A percentile compares a stretch with the other conserved stretches of the same genome.
Evolutionary conservation across 805 yeast genomes (phyloP).

Genomic region (Pichia nanzhaoensis): DNA sequence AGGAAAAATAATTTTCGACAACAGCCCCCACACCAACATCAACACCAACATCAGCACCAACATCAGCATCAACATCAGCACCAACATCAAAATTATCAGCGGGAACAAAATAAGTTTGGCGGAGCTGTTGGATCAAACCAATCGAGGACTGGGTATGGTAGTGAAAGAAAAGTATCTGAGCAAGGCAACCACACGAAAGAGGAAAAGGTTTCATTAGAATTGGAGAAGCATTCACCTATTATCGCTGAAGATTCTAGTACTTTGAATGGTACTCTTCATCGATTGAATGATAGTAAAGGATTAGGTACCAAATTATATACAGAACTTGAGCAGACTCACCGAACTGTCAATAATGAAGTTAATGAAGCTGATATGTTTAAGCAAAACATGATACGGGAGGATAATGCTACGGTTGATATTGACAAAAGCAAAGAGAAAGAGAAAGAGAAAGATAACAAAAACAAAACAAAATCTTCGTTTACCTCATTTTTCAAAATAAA

Average conservation of each 20-base stretch:
- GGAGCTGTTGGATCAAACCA: neutral
- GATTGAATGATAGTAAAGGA: neutral
- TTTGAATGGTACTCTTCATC: neutral
- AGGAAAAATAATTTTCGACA: neutral
- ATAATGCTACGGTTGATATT: neutral
- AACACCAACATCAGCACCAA: too few species aligned
- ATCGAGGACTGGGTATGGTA: constrained; percentile 4
- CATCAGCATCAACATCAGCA: too few species aligned
- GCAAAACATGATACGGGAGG: too few species aligned
- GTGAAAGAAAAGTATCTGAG: neutral
- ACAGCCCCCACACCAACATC: neutral
- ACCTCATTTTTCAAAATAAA: constrained; percentile 16
- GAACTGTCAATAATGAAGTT: too few species aligned
- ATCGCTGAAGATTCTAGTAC: neutral
- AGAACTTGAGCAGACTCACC: too few species aligned
- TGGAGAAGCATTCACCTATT: too few species aligned
- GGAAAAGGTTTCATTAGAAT: neutral
- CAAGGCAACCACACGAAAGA: neutral
- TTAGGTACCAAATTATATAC: too few species aligned
- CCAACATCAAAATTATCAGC: too few species aligned
- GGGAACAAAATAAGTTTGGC: too few species aligned
- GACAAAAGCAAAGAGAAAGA: neutral
- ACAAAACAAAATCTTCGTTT: constrained; percentile 13
- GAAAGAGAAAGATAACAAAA: constrained; percentile 10
- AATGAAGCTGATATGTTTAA: too few species aligned